phyloP scores from a whole-genome alignment of 306 rosid genomes.

The Quercus aquifolioides region DNA sequence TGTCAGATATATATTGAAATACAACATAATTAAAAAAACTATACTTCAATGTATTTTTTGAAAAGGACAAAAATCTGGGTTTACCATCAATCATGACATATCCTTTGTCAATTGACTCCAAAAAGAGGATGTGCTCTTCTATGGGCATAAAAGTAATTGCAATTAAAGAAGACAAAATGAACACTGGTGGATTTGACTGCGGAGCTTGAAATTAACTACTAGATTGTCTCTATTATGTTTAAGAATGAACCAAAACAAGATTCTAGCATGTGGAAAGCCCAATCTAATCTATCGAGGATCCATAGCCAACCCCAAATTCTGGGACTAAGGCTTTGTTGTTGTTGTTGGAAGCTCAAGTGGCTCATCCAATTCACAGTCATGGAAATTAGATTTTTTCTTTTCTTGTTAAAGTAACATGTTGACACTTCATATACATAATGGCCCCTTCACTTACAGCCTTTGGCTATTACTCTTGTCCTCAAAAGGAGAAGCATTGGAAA shows the following conservation, averaged over 20 bases:
- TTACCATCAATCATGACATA: background rate
- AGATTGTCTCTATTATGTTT: background rate
- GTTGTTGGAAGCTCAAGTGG: background rate
- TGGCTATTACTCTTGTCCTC: background rate
- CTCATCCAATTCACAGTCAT: background rate
- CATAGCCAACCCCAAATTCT: too few species aligned
- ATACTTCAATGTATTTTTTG: background rate
- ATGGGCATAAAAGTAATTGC: background rate
- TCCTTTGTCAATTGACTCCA: background rate
- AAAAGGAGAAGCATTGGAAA: background rate
- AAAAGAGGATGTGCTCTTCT: background rate
- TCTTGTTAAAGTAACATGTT: background rate
- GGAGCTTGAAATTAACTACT: background rate
- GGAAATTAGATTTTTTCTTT: background rate
- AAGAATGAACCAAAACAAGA: background rate
- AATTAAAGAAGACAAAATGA: background rate
- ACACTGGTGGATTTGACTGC: background rate
- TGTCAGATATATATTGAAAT: background rate
- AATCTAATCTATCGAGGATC: too few species aligned
- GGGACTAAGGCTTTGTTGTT: too few species aligned
- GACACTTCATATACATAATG: background rate
- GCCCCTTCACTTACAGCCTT: background rate
- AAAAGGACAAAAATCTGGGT: background rate
- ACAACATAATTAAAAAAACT: background rate
- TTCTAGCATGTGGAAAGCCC: background rate